These are phyloP conservation scores for Heterobasidion irregulare DNA, from an alignment of 1,284 basidiomycete genomes.

Conservation along the genomic window DNA sequence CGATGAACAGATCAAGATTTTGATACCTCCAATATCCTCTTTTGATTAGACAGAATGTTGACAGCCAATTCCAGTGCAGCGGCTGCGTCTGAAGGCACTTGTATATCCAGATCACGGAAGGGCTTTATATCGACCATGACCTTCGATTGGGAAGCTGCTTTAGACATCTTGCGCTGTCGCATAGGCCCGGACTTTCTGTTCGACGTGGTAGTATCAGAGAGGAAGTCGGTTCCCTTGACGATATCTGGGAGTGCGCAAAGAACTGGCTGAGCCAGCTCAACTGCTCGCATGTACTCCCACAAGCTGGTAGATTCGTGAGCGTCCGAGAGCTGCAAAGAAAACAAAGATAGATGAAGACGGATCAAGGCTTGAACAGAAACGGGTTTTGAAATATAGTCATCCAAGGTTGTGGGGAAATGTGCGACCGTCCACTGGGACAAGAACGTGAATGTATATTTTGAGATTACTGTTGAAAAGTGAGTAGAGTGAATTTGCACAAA, in stretches of 20 bases:
- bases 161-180: neutral
- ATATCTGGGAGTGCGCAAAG: neutral
- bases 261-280: neutral
- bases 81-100: neutral
- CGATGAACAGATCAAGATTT: neutral
- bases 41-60: neutral
- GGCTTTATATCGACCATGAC: neutral
- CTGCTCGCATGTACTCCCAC: neutral
- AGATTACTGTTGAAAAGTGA: conserved; percentile 3
- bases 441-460: neutral
- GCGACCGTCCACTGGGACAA: neutral
- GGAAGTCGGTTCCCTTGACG: neutral
- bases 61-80: neutral
- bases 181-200: neutral
- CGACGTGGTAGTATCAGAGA: neutral
- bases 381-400: neutral
- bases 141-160: neutral
- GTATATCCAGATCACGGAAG: neutral
- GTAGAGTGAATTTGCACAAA: neutral
- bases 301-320: neutral
- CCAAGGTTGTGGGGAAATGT: neutral
- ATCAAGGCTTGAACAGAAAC: neutral
- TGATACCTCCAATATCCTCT: neutral
- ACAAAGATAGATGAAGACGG: neutral
- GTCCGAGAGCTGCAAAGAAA: neutral